phyloP scores from a whole-genome alignment of 805 yeast species.

The Ogataea zsoltii region DNA sequence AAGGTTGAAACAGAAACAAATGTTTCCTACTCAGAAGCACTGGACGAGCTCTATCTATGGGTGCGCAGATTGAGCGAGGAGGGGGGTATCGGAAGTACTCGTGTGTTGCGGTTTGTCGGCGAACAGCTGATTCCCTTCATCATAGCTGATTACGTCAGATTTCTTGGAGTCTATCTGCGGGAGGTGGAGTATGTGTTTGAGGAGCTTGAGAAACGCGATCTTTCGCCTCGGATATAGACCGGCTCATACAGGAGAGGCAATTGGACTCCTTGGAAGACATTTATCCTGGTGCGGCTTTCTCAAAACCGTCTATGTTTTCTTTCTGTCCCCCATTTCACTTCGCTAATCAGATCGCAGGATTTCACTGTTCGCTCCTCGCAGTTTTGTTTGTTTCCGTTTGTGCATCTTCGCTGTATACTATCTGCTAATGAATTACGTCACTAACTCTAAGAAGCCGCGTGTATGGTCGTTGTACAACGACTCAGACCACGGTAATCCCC shows the following conservation, averaged over 20 bases:
- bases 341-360: not conserved
- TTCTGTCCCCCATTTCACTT: constrained; percentile 1
- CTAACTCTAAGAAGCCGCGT: too few relatives aligned
- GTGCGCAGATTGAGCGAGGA: not conserved
- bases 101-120: constrained; percentile 3
- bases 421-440: too few relatives aligned
- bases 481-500: too few relatives aligned
- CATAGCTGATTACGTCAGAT: constrained; percentile 11
- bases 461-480: too few relatives aligned
- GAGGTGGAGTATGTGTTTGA: constrained; percentile 16
- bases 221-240: too few relatives aligned
- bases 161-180: constrained; percentile 2
- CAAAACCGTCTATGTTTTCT: too few relatives aligned
- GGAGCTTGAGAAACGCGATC: constrained; percentile 5
- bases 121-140: constrained; percentile 13
- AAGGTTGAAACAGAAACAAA: not conserved
- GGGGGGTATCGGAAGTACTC: too few relatives aligned
- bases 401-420: too few relatives aligned
- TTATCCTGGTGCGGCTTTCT: too few relatives aligned
- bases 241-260: not conserved
- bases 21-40: constrained; percentile 2
- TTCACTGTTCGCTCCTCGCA: too few relatives aligned
- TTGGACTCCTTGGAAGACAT: too few relatives aligned
- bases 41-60: constrained; percentile 8
- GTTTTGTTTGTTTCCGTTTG: not conserved